A percentile compares a stretch with the other conserved stretches of the same genome.
These are phyloP conservation scores for Cynara cardunculus DNA, from an alignment of 129 eudicot species.

Conservation along the genomic window DNA sequence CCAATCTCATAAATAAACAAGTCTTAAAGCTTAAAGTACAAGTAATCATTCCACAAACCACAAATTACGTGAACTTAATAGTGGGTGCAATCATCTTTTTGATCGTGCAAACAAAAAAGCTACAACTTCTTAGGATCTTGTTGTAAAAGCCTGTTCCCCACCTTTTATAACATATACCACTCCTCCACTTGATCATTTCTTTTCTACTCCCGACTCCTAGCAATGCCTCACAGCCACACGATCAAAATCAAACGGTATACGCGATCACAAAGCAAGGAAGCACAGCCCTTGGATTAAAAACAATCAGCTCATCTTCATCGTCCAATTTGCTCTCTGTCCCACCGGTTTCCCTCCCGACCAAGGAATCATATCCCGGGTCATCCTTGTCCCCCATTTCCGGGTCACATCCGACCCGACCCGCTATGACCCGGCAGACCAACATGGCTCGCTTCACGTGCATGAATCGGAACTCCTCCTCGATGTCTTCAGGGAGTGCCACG, in stretches of 20 bases:
- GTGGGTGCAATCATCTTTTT: constrained; percentile 37
- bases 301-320: constrained; percentile 77
- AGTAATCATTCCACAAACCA: constrained; percentile 29
- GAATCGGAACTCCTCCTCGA: constrained; percentile 79
- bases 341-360: constrained; percentile 54
- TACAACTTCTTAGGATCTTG: constrained; percentile 34
- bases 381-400: constrained; percentile 52
- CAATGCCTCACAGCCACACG: constrained; percentile 31
- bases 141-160: constrained; percentile 27
- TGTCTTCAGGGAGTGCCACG: constrained; percentile 70
- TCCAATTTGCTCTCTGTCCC: constrained; percentile 37
- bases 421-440: constrained; percentile 83
- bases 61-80: constrained; percentile 18
- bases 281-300: constrained; percentile 92
- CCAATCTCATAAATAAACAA: constrained; percentile 23
- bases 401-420: constrained; percentile 90
- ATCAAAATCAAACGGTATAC: constrained; percentile 56
- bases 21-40: constrained; percentile 24
- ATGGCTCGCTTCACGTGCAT: constrained; percentile 84
- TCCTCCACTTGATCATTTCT: not conserved
- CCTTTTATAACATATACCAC: constrained; percentile 5
- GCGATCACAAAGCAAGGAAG: constrained; percentile 92
- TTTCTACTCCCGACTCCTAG: not conserved
- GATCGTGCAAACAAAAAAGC: constrained; percentile 33
- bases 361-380: constrained; percentile 76